A percentile compares a stretch with the other conserved stretches of the same genome.
phyloP scores from a whole-genome alignment of 129 eudicot genomes.

The Centaurea solstitialis region DNA sequence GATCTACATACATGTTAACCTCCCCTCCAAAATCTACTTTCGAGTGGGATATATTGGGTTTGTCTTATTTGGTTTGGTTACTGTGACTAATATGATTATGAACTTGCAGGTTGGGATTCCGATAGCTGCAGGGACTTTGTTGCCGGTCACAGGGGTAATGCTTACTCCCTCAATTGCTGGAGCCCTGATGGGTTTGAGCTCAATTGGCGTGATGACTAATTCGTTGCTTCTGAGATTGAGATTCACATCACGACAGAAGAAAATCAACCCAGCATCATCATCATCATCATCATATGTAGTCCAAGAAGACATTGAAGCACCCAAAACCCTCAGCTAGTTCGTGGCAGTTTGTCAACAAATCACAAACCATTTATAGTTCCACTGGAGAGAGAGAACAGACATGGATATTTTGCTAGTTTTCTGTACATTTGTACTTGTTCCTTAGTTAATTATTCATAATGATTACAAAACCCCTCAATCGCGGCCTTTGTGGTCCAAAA shows the following conservation, averaged over 20 bases:
- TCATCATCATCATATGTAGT: conserved; percentile 1
- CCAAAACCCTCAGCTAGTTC: conserved; percentile 28
- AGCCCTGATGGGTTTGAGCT: conserved; percentile 94
- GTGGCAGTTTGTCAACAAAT: neutral
- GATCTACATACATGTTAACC: neutral
- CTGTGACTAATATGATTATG: neutral
- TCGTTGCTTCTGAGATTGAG: conserved; percentile 80
- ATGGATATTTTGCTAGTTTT: neutral
- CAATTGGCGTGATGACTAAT: conserved; percentile 90
- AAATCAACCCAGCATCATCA: conserved; percentile 5
- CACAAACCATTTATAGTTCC: neutral
- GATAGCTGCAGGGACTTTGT: conserved; percentile 83
- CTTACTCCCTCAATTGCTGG: conserved; percentile 98
- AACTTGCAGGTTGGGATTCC: conserved; percentile 80
- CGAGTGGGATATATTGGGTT: neutral
- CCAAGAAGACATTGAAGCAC: conserved; percentile 51
- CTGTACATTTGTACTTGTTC: neutral
- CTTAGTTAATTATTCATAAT: neutral
- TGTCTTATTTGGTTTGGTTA: neutral
- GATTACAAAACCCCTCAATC: neutral
- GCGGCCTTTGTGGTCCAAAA: neutral
- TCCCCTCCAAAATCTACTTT: neutral
- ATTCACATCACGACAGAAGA: conserved; percentile 52
- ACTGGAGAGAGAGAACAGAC: neutral
- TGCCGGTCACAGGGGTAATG: conserved; percentile 88